Evolutionary conservation across 805 yeast species (phyloP).

Genomic region (Myxozyma neglecta): DNA sequence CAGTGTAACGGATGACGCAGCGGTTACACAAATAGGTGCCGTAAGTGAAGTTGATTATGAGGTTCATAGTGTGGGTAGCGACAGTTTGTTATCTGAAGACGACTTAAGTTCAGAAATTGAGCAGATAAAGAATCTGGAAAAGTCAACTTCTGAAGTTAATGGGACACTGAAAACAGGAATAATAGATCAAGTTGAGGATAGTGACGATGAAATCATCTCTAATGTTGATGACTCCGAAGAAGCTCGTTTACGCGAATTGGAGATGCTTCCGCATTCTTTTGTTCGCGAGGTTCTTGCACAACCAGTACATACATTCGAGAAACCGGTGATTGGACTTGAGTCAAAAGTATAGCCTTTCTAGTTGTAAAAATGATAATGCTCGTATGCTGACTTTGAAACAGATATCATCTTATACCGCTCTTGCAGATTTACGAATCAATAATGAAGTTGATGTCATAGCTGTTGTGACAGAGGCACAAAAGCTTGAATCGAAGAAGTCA

Average conservation of each 20-base stretch:
- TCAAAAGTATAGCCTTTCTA: background rate
- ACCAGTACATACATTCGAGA: background rate
- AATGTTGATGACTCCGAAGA: slow-evolving; percentile 8
- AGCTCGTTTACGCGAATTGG: slow-evolving; percentile 8
- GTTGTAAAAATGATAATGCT: background rate
- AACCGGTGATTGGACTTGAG: background rate
- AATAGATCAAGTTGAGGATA: slow-evolving; percentile 2
- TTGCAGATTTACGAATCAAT: background rate
- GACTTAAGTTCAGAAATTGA: background rate
- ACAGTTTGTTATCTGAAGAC: background rate
- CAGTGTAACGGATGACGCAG: background rate
- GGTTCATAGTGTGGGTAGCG: background rate
- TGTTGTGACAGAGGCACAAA: slow-evolving; percentile 1
- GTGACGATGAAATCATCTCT: slow-evolving; percentile 7
- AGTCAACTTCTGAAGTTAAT: too few species aligned
- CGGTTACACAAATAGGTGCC: background rate
- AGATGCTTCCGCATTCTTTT: background rate
- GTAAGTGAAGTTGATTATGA: background rate
- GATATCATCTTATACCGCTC: slow-evolving; percentile 11
- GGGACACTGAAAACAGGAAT: background rate
- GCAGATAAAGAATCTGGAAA: background rate
- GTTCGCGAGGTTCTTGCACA: background rate
- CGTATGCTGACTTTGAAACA: background rate
- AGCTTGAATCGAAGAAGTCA: background rate
- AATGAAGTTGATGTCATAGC: slow-evolving; percentile 17